phyloP scores from a whole-genome alignment of 805 yeast genomes.

The Kodamaea laetipori region DNA sequence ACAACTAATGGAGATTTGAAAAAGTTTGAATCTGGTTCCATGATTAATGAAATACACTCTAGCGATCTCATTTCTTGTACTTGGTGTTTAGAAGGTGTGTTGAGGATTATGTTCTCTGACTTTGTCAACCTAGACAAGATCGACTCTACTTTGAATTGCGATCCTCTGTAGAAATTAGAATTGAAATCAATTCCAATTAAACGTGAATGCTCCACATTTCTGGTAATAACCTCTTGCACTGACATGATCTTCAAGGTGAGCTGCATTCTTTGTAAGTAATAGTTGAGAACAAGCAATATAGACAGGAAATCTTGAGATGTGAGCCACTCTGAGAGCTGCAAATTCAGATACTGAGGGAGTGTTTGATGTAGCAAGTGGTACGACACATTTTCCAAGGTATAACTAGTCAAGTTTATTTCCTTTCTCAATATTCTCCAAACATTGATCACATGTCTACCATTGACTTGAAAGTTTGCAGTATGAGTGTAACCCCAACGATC shows the following conservation, averaged over 20 bases:
- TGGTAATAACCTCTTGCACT: conserved; percentile 64
- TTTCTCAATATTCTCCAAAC: conserved; percentile 76
- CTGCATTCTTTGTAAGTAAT: conserved; percentile 47
- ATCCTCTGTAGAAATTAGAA: conserved; percentile 86
- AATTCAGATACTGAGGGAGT: conserved; percentile 61
- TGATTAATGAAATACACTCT: conserved; percentile 84
- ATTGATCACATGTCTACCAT: conserved; percentile 84
- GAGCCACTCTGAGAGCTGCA: conserved; percentile 46
- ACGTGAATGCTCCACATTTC: conserved; percentile 81
- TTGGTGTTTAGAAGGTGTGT: conserved; percentile 78
- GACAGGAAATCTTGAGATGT: conserved; percentile 39
- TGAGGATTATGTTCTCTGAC: conserved; percentile 67
- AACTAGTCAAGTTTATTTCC: conserved; percentile 64
- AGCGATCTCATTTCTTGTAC: conserved; percentile 84
- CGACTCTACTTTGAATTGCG: conserved; percentile 93
- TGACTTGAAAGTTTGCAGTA: conserved; percentile 64
- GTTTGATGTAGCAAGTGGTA: conserved; percentile 67
- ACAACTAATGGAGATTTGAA: conserved; percentile 90
- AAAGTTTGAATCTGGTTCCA: conserved; percentile 87
- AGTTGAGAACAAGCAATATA: conserved; percentile 43
- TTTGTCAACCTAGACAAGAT: conserved; percentile 73
- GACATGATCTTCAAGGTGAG: conserved; percentile 51
- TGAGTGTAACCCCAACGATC: conserved; percentile 84
- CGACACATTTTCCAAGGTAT: conserved; percentile 75
- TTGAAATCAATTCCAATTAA: conserved; percentile 86